Conservation (phyloP, 257 asterid genomes). For the Coffea canephora region DNA sequence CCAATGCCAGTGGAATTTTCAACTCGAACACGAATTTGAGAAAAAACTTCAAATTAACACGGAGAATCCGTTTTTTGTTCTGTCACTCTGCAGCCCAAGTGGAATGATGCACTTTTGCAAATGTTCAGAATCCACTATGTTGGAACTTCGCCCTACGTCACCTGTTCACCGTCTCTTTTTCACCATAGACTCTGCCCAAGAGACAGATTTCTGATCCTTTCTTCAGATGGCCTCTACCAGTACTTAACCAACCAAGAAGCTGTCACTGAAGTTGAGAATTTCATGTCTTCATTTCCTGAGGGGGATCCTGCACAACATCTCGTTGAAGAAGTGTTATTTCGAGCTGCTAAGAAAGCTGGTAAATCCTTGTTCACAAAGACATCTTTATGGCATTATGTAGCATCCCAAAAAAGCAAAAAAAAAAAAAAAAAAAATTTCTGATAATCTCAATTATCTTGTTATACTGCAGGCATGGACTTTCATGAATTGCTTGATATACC, state of each 20-base stretch:
- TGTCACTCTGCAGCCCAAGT: slow-evolving; percentile 64
- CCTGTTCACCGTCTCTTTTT: slow-evolving; percentile 67
- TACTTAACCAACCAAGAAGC: slow-evolving; percentile 94
- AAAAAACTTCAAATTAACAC: background rate
- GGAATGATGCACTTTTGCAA: slow-evolving; percentile 89
- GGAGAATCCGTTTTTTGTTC: background rate
- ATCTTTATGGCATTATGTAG: too few species aligned
- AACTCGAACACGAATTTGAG: background rate
- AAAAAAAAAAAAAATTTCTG: background rate
- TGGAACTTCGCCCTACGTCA: slow-evolving; percentile 76
- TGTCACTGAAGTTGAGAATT: slow-evolving; percentile 73
- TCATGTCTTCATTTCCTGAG: slow-evolving; percentile 80
- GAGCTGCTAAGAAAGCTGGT: slow-evolving; percentile 99
- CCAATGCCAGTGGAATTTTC: background rate
- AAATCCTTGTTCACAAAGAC: background rate
- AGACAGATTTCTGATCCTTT: slow-evolving; percentile 84
- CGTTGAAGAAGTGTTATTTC: slow-evolving; percentile 84
- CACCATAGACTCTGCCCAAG: slow-evolving; percentile 68
- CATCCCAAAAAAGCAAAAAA: background rate
- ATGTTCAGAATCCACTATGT: slow-evolving; percentile 80
- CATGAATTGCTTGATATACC: slow-evolving; percentile 84
- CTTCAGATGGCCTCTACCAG: slow-evolving; percentile 95
- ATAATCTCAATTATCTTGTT: background rate
- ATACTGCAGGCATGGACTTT: slow-evolving; percentile 69
- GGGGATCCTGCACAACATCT: slow-evolving; percentile 99